phyloP scores from a whole-genome alignment of 228 moss, liverwort and hornwort genomes.

The Sphagnum fallax region DNA sequence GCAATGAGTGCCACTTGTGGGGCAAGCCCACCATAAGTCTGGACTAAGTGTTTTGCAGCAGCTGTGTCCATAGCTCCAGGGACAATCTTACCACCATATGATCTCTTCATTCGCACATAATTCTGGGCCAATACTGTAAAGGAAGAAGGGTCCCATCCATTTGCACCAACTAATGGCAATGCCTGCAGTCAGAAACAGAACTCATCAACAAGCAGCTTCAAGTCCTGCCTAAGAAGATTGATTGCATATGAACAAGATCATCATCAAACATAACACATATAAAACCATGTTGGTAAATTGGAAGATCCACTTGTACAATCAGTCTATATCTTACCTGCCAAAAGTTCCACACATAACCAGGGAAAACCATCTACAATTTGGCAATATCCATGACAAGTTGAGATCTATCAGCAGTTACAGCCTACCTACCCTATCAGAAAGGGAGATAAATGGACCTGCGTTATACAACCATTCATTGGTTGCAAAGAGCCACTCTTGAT shows the following conservation, averaged over 20 bases:
- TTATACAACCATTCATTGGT: conserved; percentile 56
- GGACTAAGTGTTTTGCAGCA: conserved; percentile 82
- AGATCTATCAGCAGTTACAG: too few species aligned
- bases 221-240: not conserved
- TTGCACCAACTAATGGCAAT: conserved; percentile 79
- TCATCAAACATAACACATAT: not conserved
- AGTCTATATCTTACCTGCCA: too few species aligned
- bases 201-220: not conserved
- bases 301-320: too few species aligned
- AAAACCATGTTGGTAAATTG: too few species aligned
- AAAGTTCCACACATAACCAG: too few species aligned
- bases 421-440: not conserved
- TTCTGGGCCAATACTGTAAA: conserved; percentile 88
- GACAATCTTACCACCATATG: conserved; percentile 82
- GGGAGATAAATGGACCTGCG: conserved; percentile 19
- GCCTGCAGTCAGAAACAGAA: not conserved
- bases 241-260: not conserved
- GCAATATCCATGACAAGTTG: too few species aligned
- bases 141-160: conserved; percentile 75
- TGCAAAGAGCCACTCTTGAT: conserved; percentile 46
- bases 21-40: conserved; percentile 88
- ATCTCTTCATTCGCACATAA: conserved; percentile 87
- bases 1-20: conserved; percentile 86
- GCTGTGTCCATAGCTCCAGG: conserved; percentile 96
- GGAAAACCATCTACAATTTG: too few species aligned